Evolutionary conservation across 768 basidiomycete genomes (phyloP).

Genomic region (Clitopilus hobsonii): DNA sequence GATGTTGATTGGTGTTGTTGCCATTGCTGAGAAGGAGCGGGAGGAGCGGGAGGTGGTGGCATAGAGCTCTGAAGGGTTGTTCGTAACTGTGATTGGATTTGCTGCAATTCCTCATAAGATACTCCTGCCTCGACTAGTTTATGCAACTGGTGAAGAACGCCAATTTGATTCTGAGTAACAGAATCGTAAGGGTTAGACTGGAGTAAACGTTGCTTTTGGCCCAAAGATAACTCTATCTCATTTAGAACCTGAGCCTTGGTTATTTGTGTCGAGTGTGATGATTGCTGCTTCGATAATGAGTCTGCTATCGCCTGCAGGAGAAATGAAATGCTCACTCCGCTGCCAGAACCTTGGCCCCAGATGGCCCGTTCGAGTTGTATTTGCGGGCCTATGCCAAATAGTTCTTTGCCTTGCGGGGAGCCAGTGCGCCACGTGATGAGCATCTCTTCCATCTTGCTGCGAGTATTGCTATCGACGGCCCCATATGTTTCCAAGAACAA

Average conservation of each 20-base stretch:
- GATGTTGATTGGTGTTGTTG: conserved; percentile 11
- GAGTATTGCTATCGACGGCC: conserved; percentile 77
- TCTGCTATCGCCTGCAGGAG: conserved; percentile 2
- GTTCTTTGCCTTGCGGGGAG: conserved; percentile 70
- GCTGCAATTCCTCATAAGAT: conserved; percentile 72
- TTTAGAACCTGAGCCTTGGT: conserved; percentile 77
- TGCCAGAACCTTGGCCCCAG: conserved; percentile 57
- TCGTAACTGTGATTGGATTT: conserved; percentile 71
- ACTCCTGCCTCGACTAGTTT: conserved; percentile 75
- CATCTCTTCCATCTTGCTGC: conserved; percentile 98
- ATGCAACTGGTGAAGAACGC: conserved; percentile 73
- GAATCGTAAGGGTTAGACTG: conserved; percentile 73
- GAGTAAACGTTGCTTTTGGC: conserved; percentile 72
- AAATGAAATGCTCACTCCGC: conserved; percentile 29
- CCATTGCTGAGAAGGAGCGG: conserved; percentile 16
- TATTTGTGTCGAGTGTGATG: conserved; percentile 35
- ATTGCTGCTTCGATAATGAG: conserved; percentile 17
- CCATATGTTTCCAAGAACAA: conserved; percentile 87
- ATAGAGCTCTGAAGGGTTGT: conserved; percentile 22
- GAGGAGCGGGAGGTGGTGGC: conserved; percentile 26
- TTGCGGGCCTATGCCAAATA: conserved; percentile 82
- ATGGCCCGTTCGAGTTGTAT: conserved; percentile 79
- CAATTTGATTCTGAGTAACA: conserved; percentile 64
- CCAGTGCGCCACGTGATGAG: conserved; percentile 92
- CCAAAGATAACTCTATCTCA: conserved; percentile 77